Percentiles rank a stretch among this genome's conserved stretches.
Evolutionary conservation across 495 filamentous ascomycete species (phyloP).

Genomic region (Xylaria bambusicola): DNA sequence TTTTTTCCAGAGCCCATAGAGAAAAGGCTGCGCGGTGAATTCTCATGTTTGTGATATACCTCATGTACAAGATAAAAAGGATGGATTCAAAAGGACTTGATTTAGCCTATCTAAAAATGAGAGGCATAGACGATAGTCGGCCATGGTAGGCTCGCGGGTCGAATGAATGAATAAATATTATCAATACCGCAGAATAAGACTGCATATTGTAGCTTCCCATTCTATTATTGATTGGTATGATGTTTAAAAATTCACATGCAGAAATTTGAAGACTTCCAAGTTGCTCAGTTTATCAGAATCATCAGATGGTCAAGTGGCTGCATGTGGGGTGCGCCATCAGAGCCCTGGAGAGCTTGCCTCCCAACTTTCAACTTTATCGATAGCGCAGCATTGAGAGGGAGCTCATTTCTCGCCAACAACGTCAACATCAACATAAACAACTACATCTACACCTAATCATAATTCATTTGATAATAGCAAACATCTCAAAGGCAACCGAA

Average conservation of each 20-base stretch:
- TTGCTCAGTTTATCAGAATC: too few species aligned
- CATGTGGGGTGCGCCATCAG: too few species aligned
- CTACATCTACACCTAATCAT: too few species aligned
- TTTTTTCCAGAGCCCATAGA: neutral
- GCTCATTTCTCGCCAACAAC: neutral
- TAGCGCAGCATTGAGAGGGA: neutral
- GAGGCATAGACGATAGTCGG: neutral
- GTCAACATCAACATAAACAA: too few species aligned
- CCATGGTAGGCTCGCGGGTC: conserved; percentile 2
- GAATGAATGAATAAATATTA: conserved; percentile 14
- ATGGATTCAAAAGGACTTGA: conserved; percentile 1
- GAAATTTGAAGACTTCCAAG: too few species aligned
- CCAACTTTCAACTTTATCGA: too few species aligned
- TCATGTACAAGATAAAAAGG: conserved; percentile 12
- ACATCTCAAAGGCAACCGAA: too few species aligned
- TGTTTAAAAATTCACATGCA: neutral
- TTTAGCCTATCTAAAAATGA: conserved; percentile 1
- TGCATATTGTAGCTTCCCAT: neutral
- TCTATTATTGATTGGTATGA: neutral
- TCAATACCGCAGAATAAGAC: neutral
- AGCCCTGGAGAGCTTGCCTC: too few species aligned
- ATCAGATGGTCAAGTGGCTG: too few species aligned
- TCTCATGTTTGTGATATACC: conserved; percentile 12
- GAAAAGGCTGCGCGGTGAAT: conserved; percentile 8
- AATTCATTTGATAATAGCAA: too few species aligned